These are phyloP conservation scores for Viola odorata DNA, from an alignment of 345 rosid species.

Conservation along the genomic window DNA sequence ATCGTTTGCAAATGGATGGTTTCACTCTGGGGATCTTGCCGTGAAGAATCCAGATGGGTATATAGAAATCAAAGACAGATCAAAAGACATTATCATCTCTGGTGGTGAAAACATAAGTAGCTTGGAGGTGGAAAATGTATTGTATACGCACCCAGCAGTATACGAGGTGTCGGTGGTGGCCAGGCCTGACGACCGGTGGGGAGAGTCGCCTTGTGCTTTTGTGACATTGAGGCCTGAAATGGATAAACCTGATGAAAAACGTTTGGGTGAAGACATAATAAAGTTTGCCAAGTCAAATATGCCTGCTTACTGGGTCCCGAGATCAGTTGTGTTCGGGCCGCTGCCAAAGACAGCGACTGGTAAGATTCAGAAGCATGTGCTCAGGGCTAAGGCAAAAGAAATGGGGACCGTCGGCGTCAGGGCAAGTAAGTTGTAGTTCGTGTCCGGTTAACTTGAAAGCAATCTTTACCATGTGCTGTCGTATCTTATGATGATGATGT, in stretches of 20 bases:
- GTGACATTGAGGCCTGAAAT: constrained; percentile 57
- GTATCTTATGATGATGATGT: too few relatives aligned
- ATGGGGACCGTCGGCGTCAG: constrained; percentile 56
- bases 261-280: constrained; percentile 55
- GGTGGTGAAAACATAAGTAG: constrained; percentile 96
- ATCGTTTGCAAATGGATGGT: constrained; percentile 83
- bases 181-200: constrained; percentile 77
- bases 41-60: constrained; percentile 86
- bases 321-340: constrained; percentile 70
- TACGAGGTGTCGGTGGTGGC: constrained; percentile 88
- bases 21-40: constrained; percentile 78
- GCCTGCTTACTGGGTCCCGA: constrained; percentile 90
- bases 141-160: constrained; percentile 70
- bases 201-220: constrained; percentile 85
- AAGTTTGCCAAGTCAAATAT: constrained; percentile 58
- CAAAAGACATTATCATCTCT: constrained; percentile 86
- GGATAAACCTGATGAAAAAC: constrained; percentile 33
- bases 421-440: constrained; percentile 47
- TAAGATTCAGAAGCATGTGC: constrained; percentile 79
- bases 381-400: constrained; percentile 70
- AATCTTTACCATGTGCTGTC: too few relatives aligned
- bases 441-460: background rate
- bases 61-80: constrained; percentile 79
- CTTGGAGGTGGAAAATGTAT: constrained; percentile 63
- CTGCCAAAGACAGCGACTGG: constrained; percentile 94